A percentile compares a stretch with the other conserved stretches of the same genome.
These are phyloP conservation scores for Leonotis leonurus DNA, from an alignment of 257 asterid species.

Conservation along the genomic window DNA sequence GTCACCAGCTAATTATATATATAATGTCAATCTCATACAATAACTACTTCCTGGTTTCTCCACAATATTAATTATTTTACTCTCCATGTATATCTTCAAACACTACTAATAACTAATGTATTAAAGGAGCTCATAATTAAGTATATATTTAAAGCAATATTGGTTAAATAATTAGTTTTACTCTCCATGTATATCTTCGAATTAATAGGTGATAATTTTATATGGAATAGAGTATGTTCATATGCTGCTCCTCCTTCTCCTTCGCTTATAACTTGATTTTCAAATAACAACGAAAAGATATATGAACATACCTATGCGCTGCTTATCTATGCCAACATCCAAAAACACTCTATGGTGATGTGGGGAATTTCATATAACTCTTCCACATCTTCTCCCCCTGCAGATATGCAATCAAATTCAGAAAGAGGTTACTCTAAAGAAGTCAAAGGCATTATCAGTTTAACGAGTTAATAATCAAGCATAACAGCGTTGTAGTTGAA, in stretches of 20 bases:
- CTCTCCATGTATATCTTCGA: too few species aligned
- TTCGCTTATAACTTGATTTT: not conserved
- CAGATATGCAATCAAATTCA: not conserved
- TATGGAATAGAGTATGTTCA: too few species aligned
- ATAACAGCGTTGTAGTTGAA: not conserved
- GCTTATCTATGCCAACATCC: conserved; percentile 94
- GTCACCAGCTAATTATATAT: too few species aligned
- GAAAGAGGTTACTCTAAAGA: not conserved
- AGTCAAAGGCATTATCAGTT: not conserved
- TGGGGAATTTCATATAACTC: conserved; percentile 59
- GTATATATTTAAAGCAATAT: too few species aligned
- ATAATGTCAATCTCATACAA: too few species aligned
- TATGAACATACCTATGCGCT: conserved; percentile 49
- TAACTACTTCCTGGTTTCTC: too few species aligned
- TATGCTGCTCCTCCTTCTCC: not conserved
- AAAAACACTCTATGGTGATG: conserved; percentile 89
- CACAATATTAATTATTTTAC: too few species aligned
- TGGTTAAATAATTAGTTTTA: too few species aligned
- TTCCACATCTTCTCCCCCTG: conserved; percentile 56
- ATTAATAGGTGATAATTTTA: too few species aligned
- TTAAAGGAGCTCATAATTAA: too few species aligned
- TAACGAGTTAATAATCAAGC: not conserved
- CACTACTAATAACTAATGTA: too few species aligned
- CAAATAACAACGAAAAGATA: not conserved
- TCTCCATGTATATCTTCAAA: too few species aligned